Conservation (phyloP, 2,329 filamentous ascomycete species). For the Claviceps pazoutovae region DNA sequence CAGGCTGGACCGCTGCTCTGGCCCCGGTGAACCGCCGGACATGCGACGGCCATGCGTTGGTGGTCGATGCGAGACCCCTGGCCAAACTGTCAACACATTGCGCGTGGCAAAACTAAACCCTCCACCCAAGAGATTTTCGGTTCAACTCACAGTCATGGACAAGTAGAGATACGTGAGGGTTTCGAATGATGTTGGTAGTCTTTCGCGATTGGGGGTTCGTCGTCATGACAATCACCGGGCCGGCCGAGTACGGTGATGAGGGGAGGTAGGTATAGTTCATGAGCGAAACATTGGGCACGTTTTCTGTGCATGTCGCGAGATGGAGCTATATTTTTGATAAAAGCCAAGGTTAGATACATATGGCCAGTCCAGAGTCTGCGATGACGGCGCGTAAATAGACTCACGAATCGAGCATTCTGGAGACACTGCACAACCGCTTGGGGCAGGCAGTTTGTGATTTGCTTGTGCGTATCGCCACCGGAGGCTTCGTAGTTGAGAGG, state of each 20-base stretch:
- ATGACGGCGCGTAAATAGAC: conserved; percentile 13
- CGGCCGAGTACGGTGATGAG: conserved; percentile 50
- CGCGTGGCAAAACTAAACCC: not conserved
- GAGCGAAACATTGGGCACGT: conserved; percentile 80
- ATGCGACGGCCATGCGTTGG: conserved; percentile 52
- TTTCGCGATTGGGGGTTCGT: conserved; percentile 69
- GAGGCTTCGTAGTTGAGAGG: conserved; percentile 65
- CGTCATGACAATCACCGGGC: conserved; percentile 91
- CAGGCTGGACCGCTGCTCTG: conserved; percentile 56
- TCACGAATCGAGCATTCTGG: conserved; percentile 86
- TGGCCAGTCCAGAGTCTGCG: not conserved
- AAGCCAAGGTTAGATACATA: not conserved
- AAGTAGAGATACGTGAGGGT: conserved; percentile 81
- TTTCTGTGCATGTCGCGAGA: conserved; percentile 75
- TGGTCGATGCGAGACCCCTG: conserved; percentile 79
- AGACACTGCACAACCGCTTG: conserved; percentile 80
- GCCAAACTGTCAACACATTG: not conserved
- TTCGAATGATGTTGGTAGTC: conserved; percentile 66
- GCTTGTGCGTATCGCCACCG: conserved; percentile 56
- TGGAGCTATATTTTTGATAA: conserved; percentile 53
- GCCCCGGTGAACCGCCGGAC: conserved; percentile 48
- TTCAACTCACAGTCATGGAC: conserved; percentile 68
- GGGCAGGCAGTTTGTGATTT: conserved; percentile 56
- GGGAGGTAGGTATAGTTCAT: conserved; percentile 99
- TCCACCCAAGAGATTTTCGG: not conserved